Evolutionary conservation across 2,329 filamentous ascomycete genomes (phyloP), one percentile per base, ranked within the genome.

Genomic region (Chrysosphaeria jannelii): DNA sequence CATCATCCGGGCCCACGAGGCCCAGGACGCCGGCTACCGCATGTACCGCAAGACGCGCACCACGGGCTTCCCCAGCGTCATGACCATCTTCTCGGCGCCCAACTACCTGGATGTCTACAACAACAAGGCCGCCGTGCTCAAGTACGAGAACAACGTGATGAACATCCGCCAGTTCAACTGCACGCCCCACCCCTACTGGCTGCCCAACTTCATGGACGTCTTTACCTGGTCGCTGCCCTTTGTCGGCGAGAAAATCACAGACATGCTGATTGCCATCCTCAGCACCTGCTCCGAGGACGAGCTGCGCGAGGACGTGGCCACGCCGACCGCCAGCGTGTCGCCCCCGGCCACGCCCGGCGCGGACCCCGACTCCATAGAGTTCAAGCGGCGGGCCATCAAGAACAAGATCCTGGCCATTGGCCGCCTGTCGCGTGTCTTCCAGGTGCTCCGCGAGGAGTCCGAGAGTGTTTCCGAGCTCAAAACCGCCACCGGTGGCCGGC

Each of bases 81-180:
- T 97, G 85, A 97, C 85, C 35, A 97, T 97, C 38, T 97, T 97
- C 57, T 93, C 81, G 21, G 85, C 85, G 2, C 85, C 85, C 18
- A 97, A 97, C 47, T 97, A 97, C 42, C 64, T 97, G 31, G 85
- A 97, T 39, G 79, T 97, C 18, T 97, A 97, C 51, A 97, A 97
- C 63, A 97, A 97, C 58, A 97, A 97, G 54, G 85, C 85, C 2
- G 85, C 85, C 1, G 85, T 97, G 19, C 54, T 97, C 37, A 97
- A 97, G 51, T 97, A 97, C 43, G 85, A 97, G 51, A 97, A 97
- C 48, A 97, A 97, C 40, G 85, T 97, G 30, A 97, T 97, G 85
- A 97, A 97, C 53, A 97, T 97, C 41, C 65, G 85, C 28, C 85
- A 97, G 46, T 97, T 97, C 53, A 97, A 97, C 56, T 97, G 81